Evolutionary conservation across 1,284 basidiomycete genomes (phyloP), one percentile per base, ranked within the genome.

Genomic region (Pseudozyma hubeiensis): DNA sequence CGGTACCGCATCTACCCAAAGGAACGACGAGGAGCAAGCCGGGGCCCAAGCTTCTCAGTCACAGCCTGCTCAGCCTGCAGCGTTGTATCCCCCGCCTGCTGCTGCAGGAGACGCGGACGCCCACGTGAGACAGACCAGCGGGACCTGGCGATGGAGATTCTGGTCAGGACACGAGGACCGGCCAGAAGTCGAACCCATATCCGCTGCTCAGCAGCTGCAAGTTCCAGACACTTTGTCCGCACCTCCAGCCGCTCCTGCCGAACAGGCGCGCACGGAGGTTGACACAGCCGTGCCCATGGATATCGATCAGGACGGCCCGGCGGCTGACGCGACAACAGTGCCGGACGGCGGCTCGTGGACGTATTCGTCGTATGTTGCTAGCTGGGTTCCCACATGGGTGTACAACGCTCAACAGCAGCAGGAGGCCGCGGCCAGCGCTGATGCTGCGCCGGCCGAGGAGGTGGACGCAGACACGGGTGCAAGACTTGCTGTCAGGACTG

Each of bases 371-470:
- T 75, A 77, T 41, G 17, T 77, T 31, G 71, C 75, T 13, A 70
- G 75, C 57, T 77, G 75, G 75, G 65, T 75, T 3, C 64, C 75
- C 9, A 75, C 71, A 0, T 77, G 75, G 75, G 65, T 62, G 9
- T 74, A 70, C 47, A 64, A 71, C 14, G 65, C 64, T 7, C 68
- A 24, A 1, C 24, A 75, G 59, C 60, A 75, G 46, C 50, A 66
- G 33, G 48, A 61, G 14, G 31, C n/a, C 3, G 49, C 49, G 4
- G 46, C 39, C 30, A 33, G 16, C n/a, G 53, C 29, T 4, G 13
- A 40, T 14, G 43, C 47, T 34, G 40, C 0, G 17, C 43, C 35
- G 9, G 35, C n/a, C 43, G 29, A 34, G 24, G 19, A 53, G n/a
- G n/a, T 16, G 17, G 7, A 45, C 7, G n/a, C 29, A 29, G 13